A percentile compares a stretch with the other conserved stretches of the same genome.
These are phyloP conservation scores for Venturia nashicola DNA, from an alignment of 2,329 filamentous ascomycete species.

Conservation along the genomic window DNA sequence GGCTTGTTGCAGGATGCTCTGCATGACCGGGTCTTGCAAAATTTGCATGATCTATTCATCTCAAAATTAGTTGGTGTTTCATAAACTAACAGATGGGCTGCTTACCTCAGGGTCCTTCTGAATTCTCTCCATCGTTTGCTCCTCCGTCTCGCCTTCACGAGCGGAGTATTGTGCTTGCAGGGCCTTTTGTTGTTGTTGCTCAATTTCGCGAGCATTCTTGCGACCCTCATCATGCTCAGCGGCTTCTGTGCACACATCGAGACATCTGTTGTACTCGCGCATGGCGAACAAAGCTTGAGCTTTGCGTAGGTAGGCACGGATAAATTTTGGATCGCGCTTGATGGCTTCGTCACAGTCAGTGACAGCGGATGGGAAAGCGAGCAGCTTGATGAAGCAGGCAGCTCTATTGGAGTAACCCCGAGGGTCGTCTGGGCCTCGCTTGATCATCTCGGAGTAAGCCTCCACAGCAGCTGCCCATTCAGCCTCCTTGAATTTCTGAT, in stretches of 20 bases:
- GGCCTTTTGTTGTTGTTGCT: constrained; percentile 88
- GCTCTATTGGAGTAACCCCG: constrained; percentile 96
- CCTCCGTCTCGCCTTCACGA: constrained; percentile 88
- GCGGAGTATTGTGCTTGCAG: constrained; percentile 79
- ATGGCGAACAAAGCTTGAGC: constrained; percentile 92
- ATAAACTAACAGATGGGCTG: background rate
- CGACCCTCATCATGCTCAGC: constrained; percentile 62
- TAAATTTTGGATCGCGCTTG: constrained; percentile 81
- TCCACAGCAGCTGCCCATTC: constrained; percentile 94
- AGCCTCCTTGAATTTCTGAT: constrained; percentile 91
- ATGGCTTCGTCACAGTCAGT: constrained; percentile 88
- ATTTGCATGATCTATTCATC: constrained; percentile 66
- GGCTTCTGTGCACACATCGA: constrained; percentile 81
- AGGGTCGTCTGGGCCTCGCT: constrained; percentile 84
- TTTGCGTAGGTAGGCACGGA: constrained; percentile 92
- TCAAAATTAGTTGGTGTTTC: background rate
- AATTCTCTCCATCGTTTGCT: constrained; percentile 86
- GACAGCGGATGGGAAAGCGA: constrained; percentile 87
- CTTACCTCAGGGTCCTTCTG: constrained; percentile 81
- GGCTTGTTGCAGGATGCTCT: constrained; percentile 91
- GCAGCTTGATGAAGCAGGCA: constrained; percentile 90
- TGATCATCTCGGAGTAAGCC: constrained; percentile 92
- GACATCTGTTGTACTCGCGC: constrained; percentile 93
- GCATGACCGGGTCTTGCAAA: constrained; percentile 94
- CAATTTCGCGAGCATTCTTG: constrained; percentile 82